A percentile compares a stretch with the other conserved stretches of the same genome.
These are phyloP conservation scores for Teunomyces stri DNA, from an alignment of 805 yeast genomes.

Conservation along the genomic window DNA sequence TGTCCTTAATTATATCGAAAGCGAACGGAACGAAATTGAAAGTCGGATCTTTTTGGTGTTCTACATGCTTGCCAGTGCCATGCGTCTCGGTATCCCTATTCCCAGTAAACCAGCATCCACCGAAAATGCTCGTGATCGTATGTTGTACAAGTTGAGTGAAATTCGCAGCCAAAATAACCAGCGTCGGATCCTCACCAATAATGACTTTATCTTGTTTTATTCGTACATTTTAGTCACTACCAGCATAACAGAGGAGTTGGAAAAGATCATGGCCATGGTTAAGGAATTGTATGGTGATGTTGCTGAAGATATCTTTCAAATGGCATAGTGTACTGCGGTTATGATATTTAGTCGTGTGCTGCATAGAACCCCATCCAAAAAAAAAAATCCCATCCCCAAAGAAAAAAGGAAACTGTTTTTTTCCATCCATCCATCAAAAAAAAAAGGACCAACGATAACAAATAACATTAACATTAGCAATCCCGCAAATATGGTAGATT, in stretches of 20 bases:
- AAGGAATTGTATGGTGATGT: constrained; percentile 65
- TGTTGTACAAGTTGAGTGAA: constrained; percentile 62
- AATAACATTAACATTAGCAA: background rate
- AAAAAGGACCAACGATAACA: background rate
- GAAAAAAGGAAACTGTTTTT: no score
- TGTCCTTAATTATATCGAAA: constrained; percentile 51
- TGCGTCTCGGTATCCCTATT: constrained; percentile 71
- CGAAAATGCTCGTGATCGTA: constrained; percentile 67
- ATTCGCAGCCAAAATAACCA: constrained; percentile 40
- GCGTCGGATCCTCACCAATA: constrained; percentile 43
- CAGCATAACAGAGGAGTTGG: constrained; percentile 63
- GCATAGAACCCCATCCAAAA: background rate
- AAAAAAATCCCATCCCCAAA: no score
- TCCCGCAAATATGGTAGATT: constrained; percentile 15
- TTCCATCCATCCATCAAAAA: background rate
- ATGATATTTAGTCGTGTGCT: background rate
- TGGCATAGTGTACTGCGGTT: constrained; percentile 24
- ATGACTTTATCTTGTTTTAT: constrained; percentile 75
- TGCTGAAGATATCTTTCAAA: constrained; percentile 56
- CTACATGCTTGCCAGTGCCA: constrained; percentile 75
- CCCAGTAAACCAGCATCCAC: constrained; percentile 78
- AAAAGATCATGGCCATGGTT: constrained; percentile 51
- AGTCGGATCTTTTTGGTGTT: constrained; percentile 71
- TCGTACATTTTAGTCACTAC: constrained; percentile 72
- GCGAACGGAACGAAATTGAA: constrained; percentile 67